Evolutionary conservation across 805 yeast species (phyloP).

Genomic region (Saccharomycopsis fibuligera): DNA sequence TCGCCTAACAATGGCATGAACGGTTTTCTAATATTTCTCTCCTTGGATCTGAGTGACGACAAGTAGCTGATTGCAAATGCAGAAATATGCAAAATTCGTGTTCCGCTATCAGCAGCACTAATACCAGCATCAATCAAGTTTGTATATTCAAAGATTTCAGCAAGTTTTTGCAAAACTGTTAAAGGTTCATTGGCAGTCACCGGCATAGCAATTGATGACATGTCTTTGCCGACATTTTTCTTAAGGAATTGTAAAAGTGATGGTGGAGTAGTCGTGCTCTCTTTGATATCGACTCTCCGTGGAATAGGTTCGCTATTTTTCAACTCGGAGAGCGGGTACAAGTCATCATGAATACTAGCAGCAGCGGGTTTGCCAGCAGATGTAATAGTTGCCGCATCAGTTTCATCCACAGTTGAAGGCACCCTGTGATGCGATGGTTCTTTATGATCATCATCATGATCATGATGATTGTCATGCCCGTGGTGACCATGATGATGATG

Average conservation of each 20-base stretch:
- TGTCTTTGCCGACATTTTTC: slow-evolving; percentile 88
- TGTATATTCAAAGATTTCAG: slow-evolving; percentile 77
- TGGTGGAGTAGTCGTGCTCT: slow-evolving; percentile 69
- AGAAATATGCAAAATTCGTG: slow-evolving; percentile 61
- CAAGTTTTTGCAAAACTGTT: slow-evolving; percentile 68
- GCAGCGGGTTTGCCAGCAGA: neutral
- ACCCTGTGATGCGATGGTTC: no score
- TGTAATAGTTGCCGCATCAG: slow-evolving; percentile 24
- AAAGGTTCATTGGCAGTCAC: slow-evolving; percentile 91
- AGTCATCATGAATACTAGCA: slow-evolving; percentile 26
- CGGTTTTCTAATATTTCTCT: slow-evolving; percentile 78
- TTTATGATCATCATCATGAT: no score
- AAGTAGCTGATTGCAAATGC: slow-evolving; percentile 75
- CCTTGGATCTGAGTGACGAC: slow-evolving; percentile 65
- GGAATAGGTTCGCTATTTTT: slow-evolving; percentile 28
- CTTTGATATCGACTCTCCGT: slow-evolving; percentile 54
- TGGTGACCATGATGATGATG: neutral
- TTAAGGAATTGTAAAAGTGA: slow-evolving; percentile 72
- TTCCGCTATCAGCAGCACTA: slow-evolving; percentile 40
- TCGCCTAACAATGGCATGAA: slow-evolving; percentile 94
- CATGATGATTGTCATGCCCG: slow-evolving; percentile 18
- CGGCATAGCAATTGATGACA: slow-evolving; percentile 84
- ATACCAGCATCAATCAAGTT: slow-evolving; percentile 58
- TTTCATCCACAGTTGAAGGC: slow-evolving; percentile 21
- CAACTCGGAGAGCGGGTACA: slow-evolving; percentile 61